Percentiles rank a stretch among this genome's conserved stretches.
Conservation (phyloP, 2,329 filamentous ascomycete species). For the Pyrenochaeta sp. region DNA sequence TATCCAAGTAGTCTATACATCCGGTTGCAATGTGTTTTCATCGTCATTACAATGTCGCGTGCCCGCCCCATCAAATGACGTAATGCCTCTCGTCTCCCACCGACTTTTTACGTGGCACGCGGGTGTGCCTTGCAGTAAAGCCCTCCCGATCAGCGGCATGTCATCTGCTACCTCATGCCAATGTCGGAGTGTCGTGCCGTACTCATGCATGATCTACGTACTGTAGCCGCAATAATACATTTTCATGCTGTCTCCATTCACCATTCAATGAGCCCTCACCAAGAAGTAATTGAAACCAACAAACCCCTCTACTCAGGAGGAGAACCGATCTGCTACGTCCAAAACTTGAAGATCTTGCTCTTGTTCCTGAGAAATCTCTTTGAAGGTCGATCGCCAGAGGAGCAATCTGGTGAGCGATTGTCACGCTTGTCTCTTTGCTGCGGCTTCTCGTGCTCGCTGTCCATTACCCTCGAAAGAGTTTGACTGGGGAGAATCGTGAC, state of each 20-base stretch:
- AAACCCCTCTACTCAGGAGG: too few relatives aligned
- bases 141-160: constrained; percentile 30
- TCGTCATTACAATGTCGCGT: constrained; percentile 24
- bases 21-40: constrained; percentile 15
- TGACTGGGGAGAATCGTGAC: constrained; percentile 22
- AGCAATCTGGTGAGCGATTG: constrained; percentile 9
- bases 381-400: constrained; percentile 16
- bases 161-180: constrained; percentile 6
- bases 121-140: constrained; percentile 48
- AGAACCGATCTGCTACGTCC: constrained; percentile 35
- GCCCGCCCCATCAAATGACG: constrained; percentile 30
- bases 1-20: constrained; percentile 31
- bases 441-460: constrained; percentile 23
- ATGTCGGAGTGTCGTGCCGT: constrained; percentile 10
- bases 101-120: constrained; percentile 27
- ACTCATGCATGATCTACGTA: constrained; percentile 12
- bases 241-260: too few relatives aligned
- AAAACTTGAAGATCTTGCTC: constrained; percentile 48
- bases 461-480: constrained; percentile 9
- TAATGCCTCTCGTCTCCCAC: constrained; percentile 22
- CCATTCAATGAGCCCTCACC: constrained; percentile 4
- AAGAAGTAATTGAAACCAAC: constrained; percentile 6
- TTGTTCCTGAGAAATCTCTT: constrained; percentile 45
- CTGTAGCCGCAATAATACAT: constrained; percentile 25
- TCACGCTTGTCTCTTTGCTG: constrained; percentile 22